A percentile compares a stretch with the other conserved stretches of the same genome.
phyloP scores from a whole-genome alignment of 331 rosid species.

The Prunus yedoensis region DNA sequence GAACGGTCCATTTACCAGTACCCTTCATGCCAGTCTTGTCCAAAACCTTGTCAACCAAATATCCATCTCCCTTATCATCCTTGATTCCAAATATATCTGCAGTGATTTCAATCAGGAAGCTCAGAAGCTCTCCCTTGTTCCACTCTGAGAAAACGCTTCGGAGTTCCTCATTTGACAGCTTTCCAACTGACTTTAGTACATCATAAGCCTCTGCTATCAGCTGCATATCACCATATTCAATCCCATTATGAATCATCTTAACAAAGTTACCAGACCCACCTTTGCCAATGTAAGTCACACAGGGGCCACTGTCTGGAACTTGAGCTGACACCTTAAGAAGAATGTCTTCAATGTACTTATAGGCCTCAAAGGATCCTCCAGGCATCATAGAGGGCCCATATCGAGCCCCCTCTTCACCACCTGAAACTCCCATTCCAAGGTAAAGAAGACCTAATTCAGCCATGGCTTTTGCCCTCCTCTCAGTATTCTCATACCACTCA shows the following conservation, averaged over 20 bases:
- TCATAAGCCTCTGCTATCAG: constrained; percentile 88
- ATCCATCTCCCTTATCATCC: constrained; percentile 80
- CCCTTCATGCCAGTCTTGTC: constrained; percentile 98
- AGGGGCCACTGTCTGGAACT: constrained; percentile 79
- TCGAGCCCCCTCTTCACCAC: constrained; percentile 92
- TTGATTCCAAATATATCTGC: constrained; percentile 87
- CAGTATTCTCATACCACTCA: constrained; percentile 92
- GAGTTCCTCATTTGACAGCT: constrained; percentile 81
- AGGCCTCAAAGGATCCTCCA: constrained; percentile 89
- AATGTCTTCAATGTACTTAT: constrained; percentile 80
- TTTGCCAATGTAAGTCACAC: constrained; percentile 74
- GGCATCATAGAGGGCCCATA: constrained; percentile 95
- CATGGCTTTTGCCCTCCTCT: constrained; percentile 68
- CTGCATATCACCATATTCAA: constrained; percentile 92
- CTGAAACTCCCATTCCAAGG: constrained; percentile 94
- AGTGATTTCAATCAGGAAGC: constrained; percentile 88
- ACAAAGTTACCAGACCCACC: constrained; percentile 93
- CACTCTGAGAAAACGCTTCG: constrained; percentile 67
- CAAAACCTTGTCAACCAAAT: constrained; percentile 83
- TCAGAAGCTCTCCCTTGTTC: constrained; percentile 90
- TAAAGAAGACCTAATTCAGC: constrained; percentile 72
- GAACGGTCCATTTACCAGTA: constrained; percentile 96
- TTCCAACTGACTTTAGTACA: constrained; percentile 83
- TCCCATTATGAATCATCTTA: constrained; percentile 82
- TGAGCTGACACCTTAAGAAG: constrained; percentile 93